phyloP scores from a whole-genome alignment of 2,329 filamentous ascomycete species.

The Stemphylium beticola region DNA sequence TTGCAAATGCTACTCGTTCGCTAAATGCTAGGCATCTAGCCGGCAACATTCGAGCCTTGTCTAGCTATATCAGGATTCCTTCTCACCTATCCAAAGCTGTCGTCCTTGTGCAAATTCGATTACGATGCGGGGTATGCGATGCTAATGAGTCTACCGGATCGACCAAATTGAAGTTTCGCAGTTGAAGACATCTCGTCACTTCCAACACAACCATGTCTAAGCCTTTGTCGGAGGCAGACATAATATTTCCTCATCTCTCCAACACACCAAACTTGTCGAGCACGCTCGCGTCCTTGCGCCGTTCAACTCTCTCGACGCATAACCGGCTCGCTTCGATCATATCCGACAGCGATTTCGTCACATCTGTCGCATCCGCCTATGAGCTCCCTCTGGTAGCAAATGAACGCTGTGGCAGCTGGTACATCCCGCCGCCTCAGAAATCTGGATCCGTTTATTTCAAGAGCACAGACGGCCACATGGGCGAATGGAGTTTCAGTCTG shows the following conservation, averaged over 20 bases:
- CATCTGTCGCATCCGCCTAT: conserved; percentile 62
- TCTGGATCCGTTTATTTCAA: conserved; percentile 89
- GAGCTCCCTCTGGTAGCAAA: conserved; percentile 82
- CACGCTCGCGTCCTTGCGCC: conserved; percentile 73
- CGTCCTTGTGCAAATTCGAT: background rate
- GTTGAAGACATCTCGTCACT: background rate
- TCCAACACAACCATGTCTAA: conserved; percentile 26
- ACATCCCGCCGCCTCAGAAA: conserved; percentile 72
- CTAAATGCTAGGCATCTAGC: background rate
- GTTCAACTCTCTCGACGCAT: conserved; percentile 75
- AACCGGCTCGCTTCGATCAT: conserved; percentile 84
- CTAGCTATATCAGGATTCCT: too few species aligned
- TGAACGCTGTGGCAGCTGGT: conserved; percentile 96
- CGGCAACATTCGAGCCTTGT: background rate
- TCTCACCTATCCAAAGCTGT: background rate
- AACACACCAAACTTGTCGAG: conserved; percentile 69
- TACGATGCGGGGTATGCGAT: conserved; percentile 11
- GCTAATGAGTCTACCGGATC: background rate
- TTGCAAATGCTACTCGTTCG: background rate
- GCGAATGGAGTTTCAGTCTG: conserved; percentile 89
- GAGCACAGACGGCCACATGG: conserved; percentile 92
- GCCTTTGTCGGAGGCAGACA: conserved; percentile 42
- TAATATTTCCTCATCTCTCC: conserved; percentile 62
- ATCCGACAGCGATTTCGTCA: conserved; percentile 77
- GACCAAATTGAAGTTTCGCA: background rate